Evolutionary conservation across 163 green algal species (phyloP).

Genomic region (Trebouxia gelatinosa): DNA sequence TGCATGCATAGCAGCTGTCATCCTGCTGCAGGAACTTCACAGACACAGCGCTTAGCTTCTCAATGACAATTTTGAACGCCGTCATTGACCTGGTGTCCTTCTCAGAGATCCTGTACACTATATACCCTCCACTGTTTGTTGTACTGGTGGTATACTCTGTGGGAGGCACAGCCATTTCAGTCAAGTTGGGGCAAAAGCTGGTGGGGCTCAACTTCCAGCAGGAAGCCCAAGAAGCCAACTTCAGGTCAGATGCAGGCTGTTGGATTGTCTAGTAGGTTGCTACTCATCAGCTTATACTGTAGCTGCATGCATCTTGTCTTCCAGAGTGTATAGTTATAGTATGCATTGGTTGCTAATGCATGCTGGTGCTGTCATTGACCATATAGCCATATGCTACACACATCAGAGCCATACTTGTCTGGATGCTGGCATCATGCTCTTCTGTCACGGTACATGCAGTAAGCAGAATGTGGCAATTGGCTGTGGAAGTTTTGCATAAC

Average conservation of each 20-base stretch:
- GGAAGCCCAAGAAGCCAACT: slow-evolving; percentile 90
- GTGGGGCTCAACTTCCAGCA: slow-evolving; percentile 97
- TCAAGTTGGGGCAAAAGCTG: slow-evolving; percentile 70
- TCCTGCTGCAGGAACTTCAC: slow-evolving; percentile 82
- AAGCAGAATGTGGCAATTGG: too few species aligned
- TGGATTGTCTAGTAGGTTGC: background rate
- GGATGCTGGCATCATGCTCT: too few species aligned
- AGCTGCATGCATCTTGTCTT: too few species aligned
- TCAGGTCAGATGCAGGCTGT: slow-evolving; percentile 48
- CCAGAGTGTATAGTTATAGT: too few species aligned
- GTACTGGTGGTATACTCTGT: slow-evolving; percentile 90
- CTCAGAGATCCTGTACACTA: slow-evolving; percentile 91
- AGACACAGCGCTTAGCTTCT: slow-evolving; percentile 79
- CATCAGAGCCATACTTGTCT: too few species aligned
- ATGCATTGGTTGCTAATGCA: too few species aligned
- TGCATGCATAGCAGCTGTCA: too few species aligned
- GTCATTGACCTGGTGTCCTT: slow-evolving; percentile 92
- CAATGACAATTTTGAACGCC: slow-evolving; percentile 84
- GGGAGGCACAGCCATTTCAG: slow-evolving; percentile 81
- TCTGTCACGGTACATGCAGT: too few species aligned
- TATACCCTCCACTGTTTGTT: slow-evolving; percentile 96
- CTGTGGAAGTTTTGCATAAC: too few species aligned
- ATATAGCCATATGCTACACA: too few species aligned
- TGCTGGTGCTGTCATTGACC: too few species aligned
- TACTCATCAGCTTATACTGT: too few species aligned